Evolutionary conservation across 2,329 filamentous ascomycete genomes (phyloP).

Genomic region (Aspergillus puulaauensis): DNA sequence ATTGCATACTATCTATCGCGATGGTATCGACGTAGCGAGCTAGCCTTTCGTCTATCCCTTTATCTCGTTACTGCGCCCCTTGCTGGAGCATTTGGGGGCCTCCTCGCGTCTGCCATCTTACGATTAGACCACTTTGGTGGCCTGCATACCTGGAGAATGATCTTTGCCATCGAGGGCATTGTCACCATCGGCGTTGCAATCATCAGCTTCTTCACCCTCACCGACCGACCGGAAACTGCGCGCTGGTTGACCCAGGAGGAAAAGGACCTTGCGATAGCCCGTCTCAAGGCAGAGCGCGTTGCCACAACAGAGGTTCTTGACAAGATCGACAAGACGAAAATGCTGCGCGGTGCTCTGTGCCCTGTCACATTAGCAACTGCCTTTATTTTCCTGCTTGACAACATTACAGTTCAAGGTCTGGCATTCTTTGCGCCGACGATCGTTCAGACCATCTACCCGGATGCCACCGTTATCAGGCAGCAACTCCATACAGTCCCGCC

Average conservation of each 20-base stretch:
- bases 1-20: constrained; percentile 72
- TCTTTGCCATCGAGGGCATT: constrained; percentile 69
- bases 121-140: constrained; percentile 59
- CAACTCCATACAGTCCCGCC: constrained; percentile 71
- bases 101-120: constrained; percentile 64
- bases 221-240: constrained; percentile 68
- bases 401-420: constrained; percentile 70
- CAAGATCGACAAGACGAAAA: constrained; percentile 60
- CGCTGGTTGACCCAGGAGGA: constrained; percentile 66
- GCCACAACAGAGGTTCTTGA: constrained; percentile 64
- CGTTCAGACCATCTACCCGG: constrained; percentile 66
- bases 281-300: constrained; percentile 68
- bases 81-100: constrained; percentile 69
- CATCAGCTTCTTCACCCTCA: constrained; percentile 63
- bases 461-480: constrained; percentile 57
- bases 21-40: constrained; percentile 69
- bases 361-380: constrained; percentile 60
- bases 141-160: constrained; percentile 65
- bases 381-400: constrained; percentile 64
- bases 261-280: constrained; percentile 64
- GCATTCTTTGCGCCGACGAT: constrained; percentile 72
- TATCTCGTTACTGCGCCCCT: constrained; percentile 72
- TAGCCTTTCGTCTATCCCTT: constrained; percentile 65
- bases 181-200: constrained; percentile 59
- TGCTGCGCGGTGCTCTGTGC: constrained; percentile 61